phyloP scores from a whole-genome alignment of 177 flowering plant genomes.

The Vitis hybrid region DNA sequence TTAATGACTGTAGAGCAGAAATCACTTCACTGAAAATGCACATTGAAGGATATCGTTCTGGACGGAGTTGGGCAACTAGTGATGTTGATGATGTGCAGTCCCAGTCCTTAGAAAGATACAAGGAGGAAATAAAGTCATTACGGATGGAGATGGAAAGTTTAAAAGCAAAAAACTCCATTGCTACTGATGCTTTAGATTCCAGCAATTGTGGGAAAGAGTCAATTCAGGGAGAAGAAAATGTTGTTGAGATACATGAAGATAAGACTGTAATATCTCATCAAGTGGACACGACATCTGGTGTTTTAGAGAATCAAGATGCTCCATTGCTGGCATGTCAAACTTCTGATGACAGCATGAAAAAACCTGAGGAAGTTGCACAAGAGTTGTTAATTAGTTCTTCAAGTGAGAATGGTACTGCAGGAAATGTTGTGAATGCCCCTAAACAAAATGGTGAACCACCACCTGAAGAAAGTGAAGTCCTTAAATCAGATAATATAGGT shows the following conservation, averaged over 20 bases:
- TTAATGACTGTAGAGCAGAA: slow-evolving; percentile 89
- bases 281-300: slow-evolving; percentile 26
- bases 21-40: slow-evolving; percentile 90
- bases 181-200: slow-evolving; percentile 28
- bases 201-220: slow-evolving; percentile 28
- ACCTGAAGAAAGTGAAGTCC: slow-evolving; percentile 24
- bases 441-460: slow-evolving; percentile 28
- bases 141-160: slow-evolving; percentile 58
- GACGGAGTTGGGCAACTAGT: slow-evolving; percentile 28
- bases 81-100: slow-evolving; percentile 40
- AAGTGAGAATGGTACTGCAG: slow-evolving; percentile 24
- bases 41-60: slow-evolving; percentile 71
- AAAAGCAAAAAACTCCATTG: slow-evolving; percentile 24
- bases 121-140: slow-evolving; percentile 57
- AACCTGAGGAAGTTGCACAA: slow-evolving; percentile 30
- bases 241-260: slow-evolving; percentile 63
- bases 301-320: slow-evolving; percentile 24
- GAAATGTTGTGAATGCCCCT: slow-evolving; percentile 20
- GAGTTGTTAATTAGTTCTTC: slow-evolving; percentile 23
- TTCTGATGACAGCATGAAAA: slow-evolving; percentile 15
- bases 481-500: slow-evolving; percentile 30
- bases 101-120: slow-evolving; percentile 42
- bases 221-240: slow-evolving; percentile 40
- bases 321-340: slow-evolving; percentile 19
- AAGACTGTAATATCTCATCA: slow-evolving; percentile 29